Percentiles rank a stretch among this genome's conserved stretches.
Conservation (phyloP, 2,329 filamentous ascomycete species). For the Claviceps sp. region DNA sequence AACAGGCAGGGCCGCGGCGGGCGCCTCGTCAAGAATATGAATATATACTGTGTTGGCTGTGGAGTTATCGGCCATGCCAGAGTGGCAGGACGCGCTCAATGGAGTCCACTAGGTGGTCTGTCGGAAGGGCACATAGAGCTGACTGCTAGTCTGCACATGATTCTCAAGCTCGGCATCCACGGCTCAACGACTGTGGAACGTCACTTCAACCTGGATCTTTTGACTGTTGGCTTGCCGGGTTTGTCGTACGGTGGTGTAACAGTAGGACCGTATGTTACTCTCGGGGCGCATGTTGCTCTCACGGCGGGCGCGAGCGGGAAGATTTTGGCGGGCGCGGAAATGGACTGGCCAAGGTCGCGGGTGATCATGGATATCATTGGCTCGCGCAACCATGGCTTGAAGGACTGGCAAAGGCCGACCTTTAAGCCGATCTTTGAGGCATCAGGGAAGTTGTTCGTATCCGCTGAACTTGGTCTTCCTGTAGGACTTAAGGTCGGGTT, state of each 20-base stretch:
- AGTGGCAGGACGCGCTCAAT: conserved; percentile 3
- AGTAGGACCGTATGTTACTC: conserved; percentile 14
- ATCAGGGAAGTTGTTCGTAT: conserved; percentile 13
- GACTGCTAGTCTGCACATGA: background rate
- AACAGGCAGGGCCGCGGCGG: no score
- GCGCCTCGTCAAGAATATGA: background rate
- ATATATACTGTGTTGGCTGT: conserved; percentile 4
- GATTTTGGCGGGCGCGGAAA: conserved; percentile 18
- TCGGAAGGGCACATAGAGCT: conserved; percentile 10
- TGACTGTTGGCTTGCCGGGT: conserved; percentile 13
- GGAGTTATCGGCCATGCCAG: background rate
- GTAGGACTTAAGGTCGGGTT: conserved; percentile 14
- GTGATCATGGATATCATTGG: conserved; percentile 13
- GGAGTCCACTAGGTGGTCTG: conserved; percentile 8
- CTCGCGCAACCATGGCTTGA: conserved; percentile 4
- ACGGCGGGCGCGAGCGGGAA: conserved; percentile 13
- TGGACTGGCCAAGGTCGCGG: conserved; percentile 6
- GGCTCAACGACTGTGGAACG: conserved; percentile 12
- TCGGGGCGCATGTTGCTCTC: conserved; percentile 12
- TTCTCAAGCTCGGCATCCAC: conserved; percentile 16
- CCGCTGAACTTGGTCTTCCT: conserved; percentile 16
- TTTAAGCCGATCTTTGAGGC: conserved; percentile 18
- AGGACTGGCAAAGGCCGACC: conserved; percentile 8
- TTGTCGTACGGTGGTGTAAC: conserved; percentile 14
- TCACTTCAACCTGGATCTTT: conserved; percentile 10